Conservation (phyloP, 352 stramenopile species). For the Pythium pectinolyticum region DNA sequence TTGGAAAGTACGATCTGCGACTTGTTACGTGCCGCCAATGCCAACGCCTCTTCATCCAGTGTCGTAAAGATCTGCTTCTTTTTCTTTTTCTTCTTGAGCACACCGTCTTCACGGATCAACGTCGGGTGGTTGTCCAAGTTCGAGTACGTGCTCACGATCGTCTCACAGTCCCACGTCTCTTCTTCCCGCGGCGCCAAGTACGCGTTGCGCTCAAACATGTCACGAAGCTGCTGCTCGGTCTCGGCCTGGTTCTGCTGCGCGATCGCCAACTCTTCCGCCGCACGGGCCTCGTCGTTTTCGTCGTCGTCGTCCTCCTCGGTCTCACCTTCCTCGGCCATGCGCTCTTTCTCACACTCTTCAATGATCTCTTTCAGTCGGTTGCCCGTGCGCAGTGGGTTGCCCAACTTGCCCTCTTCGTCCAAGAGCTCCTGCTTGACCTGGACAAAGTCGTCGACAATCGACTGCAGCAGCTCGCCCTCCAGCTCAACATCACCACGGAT, state of each 20-base stretch:
- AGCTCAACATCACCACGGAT: slow-evolving; percentile 68
- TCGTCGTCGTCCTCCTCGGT: slow-evolving; percentile 50
- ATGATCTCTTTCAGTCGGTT: slow-evolving; percentile 75
- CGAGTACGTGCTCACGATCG: slow-evolving; percentile 97
- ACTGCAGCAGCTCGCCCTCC: slow-evolving; percentile 62
- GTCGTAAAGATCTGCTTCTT: slow-evolving; percentile 58
- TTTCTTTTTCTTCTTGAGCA: slow-evolving; percentile 68
- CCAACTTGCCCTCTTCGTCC: slow-evolving; percentile 73
- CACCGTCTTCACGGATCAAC: slow-evolving; percentile 77
- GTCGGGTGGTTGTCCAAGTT: slow-evolving; percentile 98
- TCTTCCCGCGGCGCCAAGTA: slow-evolving; percentile 64
- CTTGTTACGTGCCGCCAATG: slow-evolving; percentile 29
- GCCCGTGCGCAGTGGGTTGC: slow-evolving; percentile 65
- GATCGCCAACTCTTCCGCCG: slow-evolving; percentile 25
- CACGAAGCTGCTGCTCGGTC: slow-evolving; percentile 38
- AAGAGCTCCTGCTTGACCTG: slow-evolving; percentile 70
- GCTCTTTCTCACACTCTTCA: slow-evolving; percentile 66
- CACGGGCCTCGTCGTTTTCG: too few relatives aligned
- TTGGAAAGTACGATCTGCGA: slow-evolving; percentile 90
- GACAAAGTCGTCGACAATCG: slow-evolving; percentile 77
- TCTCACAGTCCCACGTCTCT: slow-evolving; percentile 96
- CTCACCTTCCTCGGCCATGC: slow-evolving; percentile 58
- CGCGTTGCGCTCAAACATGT: slow-evolving; percentile 57
- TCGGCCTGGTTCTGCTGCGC: slow-evolving; percentile 32
- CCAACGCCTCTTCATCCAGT: slow-evolving; percentile 26